Base-by-base conservation (phyloP, 83 land plant species). In the Larix sibirica region DNA sequence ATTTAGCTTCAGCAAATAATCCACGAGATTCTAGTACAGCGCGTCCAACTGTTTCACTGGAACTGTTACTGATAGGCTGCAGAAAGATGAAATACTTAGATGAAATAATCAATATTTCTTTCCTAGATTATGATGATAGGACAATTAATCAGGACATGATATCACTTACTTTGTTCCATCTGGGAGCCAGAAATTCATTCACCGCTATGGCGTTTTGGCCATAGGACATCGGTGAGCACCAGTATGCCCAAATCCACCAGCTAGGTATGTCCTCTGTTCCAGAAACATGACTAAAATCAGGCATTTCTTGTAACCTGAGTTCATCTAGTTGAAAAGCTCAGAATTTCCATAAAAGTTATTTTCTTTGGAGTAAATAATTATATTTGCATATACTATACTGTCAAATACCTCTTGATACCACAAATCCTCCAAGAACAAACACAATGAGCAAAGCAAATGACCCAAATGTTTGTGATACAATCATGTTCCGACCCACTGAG, bases 241-340 rank as follows among this genome's bases (percentile, higher is more conserved):
- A 95, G 83, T 90, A 95, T 61, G 88, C 96, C 97, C 97, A 95
- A 50, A 89, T 89, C 93, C 93, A 89, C 87, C 89, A 88, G 0
- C 16, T n/a, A 14, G 83, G 84, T 54, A 95, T 81, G 28, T 82
- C 66, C 1, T 85, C 97, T 94, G 87, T 82, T 74, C 83, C 47
- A 58, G 20, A 33, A 79, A 54, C 40, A 28, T 31, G 44, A 83
- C 14, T 33, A 24, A 74, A 83, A 23, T 21, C 20, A 62, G 38
- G 9, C 58, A 24, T 82, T 58, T 1, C 5, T 44, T 47, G 50
- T 9, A 47, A 47, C 8, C 50, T 47, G 9, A 47, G 50, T 8
- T 47, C 7, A 36, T 17, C 14, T 50, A 47, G 10, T 23, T 50
- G 54, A 75, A 23, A 23, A 44, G 1, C 50, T 75, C 33, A 75